Evolutionary conservation across 345 rosid genomes (phyloP).

Genomic region (Moricandia arvensis): DNA sequence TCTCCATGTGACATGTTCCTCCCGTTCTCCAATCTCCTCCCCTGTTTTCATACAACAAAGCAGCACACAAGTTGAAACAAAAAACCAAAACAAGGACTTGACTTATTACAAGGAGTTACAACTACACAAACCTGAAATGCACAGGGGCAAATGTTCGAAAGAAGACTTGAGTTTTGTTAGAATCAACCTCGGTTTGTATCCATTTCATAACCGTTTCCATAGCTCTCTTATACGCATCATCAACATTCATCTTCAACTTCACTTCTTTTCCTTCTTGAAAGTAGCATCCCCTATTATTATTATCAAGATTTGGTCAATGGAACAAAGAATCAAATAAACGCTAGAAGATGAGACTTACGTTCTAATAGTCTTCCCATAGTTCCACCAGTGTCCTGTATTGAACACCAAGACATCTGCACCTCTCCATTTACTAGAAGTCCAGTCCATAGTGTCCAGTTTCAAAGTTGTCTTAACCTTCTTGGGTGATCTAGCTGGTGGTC

Average conservation of each 20-base stretch:
- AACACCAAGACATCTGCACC: slow-evolving; percentile 71
- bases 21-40: slow-evolving; percentile 54
- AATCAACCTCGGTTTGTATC: slow-evolving; percentile 52
- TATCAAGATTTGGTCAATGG: slow-evolving; percentile 1
- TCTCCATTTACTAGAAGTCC: slow-evolving; percentile 62
- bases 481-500: slow-evolving; percentile 60
- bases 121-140: slow-evolving; percentile 67
- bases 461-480: slow-evolving; percentile 55
- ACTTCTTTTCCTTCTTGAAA: slow-evolving; percentile 64
- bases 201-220: slow-evolving; percentile 55
- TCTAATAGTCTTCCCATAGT: slow-evolving; percentile 63
- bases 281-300: slow-evolving; percentile 63
- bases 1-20: slow-evolving; percentile 60
- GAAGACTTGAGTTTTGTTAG: slow-evolving; percentile 58
- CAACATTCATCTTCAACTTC: slow-evolving; percentile 57
- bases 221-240: slow-evolving; percentile 56
- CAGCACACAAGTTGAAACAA: background rate
- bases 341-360: slow-evolving; percentile 25
- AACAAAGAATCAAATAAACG: background rate
- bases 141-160: slow-evolving; percentile 76
- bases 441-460: slow-evolving; percentile 67
- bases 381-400: slow-evolving; percentile 98
- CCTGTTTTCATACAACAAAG: slow-evolving; percentile 36
- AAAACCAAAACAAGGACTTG: background rate
- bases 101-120: background rate